Percentiles rank a stretch among this genome's conserved stretches.
These are phyloP conservation scores for Heliamphora exappendiculata DNA, from an alignment of 148 eudicot species.

Conservation along the genomic window DNA sequence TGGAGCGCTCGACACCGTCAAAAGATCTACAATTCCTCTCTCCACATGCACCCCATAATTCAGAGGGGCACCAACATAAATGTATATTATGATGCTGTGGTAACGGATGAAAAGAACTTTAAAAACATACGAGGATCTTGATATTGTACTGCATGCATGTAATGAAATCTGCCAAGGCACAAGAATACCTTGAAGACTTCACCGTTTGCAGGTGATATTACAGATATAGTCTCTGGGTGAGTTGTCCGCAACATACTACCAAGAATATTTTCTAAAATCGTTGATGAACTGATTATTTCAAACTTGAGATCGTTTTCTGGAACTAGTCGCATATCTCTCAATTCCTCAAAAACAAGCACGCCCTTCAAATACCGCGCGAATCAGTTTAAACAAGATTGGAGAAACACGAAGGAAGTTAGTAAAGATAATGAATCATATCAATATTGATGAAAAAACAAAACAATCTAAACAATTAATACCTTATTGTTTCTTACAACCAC, in stretches of 20 bases:
- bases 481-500: constrained; percentile 20
- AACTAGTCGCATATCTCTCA: constrained; percentile 10
- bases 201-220: constrained; percentile 14
- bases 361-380: constrained; percentile 21
- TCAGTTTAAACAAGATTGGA: neutral
- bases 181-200: constrained; percentile 21
- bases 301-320: constrained; percentile 11
- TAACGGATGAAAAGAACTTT: neutral
- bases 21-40: no score
- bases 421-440: neutral
- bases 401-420: neutral
- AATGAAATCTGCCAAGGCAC: neutral
- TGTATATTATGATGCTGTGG: neutral
- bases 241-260: constrained; percentile 15
- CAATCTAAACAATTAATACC: constrained; percentile 17
- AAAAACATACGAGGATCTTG: neutral
- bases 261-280: constrained; percentile 10
- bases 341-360: constrained; percentile 27
- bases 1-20: no score
- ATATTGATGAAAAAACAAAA: neutral
- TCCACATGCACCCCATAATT: no score
- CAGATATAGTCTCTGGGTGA: constrained; percentile 9
- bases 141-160: neutral
- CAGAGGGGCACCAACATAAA: neutral
- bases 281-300: constrained; percentile 22